A percentile compares a stretch with the other conserved stretches of the same genome.
Conservation (phyloP, 2,329 filamentous ascomycete species). For the Epichloe hybrida region DNA sequence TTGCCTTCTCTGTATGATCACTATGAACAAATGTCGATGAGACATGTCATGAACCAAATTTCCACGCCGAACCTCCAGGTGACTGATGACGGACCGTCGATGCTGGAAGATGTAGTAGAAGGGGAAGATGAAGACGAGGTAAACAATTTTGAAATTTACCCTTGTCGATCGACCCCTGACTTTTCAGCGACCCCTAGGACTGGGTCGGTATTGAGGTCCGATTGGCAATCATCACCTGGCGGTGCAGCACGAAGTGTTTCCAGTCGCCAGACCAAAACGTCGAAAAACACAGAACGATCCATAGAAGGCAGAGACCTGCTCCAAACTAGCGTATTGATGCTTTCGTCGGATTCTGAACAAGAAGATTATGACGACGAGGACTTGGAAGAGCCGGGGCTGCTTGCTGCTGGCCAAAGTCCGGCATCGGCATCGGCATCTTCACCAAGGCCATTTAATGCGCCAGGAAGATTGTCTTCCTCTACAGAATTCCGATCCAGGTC, state of each 20-base stretch:
- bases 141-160: background rate
- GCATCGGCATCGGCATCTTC: background rate
- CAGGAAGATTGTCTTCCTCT: constrained; percentile 5
- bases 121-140: background rate
- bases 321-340: constrained; percentile 40
- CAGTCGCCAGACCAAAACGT: constrained; percentile 40
- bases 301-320: constrained; percentile 37
- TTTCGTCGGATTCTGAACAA: constrained; percentile 42
- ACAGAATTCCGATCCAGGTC: constrained; percentile 4
- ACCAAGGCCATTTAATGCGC: background rate
- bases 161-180: background rate
- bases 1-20: constrained; percentile 42
- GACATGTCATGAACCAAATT: constrained; percentile 23
- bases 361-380: constrained; percentile 22
- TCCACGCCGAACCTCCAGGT: constrained; percentile 5
- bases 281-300: constrained; percentile 32
- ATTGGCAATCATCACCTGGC: constrained; percentile 18
- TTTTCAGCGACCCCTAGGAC: constrained; percentile 11
- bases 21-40: constrained; percentile 43
- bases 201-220: constrained; percentile 5
- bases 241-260: constrained; percentile 39
- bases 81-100: background rate
- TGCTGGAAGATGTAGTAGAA: background rate
- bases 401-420: background rate
- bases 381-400: background rate